Evolutionary conservation across 306 rosid species (phyloP).

Genomic region (Rosa rugosa): DNA sequence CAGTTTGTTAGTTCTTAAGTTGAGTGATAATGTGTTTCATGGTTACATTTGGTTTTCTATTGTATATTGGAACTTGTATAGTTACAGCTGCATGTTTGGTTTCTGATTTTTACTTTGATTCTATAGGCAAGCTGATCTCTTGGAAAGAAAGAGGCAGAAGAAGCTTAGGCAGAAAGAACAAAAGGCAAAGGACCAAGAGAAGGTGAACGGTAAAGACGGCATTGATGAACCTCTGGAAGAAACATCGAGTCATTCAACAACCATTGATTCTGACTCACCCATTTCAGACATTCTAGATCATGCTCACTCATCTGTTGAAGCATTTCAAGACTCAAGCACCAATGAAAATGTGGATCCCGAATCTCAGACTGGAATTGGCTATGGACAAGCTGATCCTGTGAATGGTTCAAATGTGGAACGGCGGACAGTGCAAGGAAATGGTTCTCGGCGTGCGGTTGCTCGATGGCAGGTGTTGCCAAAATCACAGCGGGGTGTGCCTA

Average conservation of each 20-base stretch:
- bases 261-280: constrained; percentile 36
- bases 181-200: constrained; percentile 58
- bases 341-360: constrained; percentile 39
- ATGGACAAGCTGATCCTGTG: constrained; percentile 26
- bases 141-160: constrained; percentile 74
- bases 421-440: constrained; percentile 33
- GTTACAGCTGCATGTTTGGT: constrained; percentile 17
- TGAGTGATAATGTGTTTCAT: not conserved
- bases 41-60: not conserved
- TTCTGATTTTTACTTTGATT: constrained; percentile 21
- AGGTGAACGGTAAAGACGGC: constrained; percentile 34
- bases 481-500: constrained; percentile 36
- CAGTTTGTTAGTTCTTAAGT: not conserved
- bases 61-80: too few species aligned
- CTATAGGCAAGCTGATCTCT: constrained; percentile 65
- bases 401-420: constrained; percentile 47
- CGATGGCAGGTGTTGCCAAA: constrained; percentile 46
- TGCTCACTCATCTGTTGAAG: constrained; percentile 29
- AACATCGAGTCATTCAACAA: constrained; percentile 39
- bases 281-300: constrained; percentile 35
- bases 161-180: constrained; percentile 81
- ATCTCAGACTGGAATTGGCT: constrained; percentile 29
- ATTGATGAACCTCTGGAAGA: constrained; percentile 37
- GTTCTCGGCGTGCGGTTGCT: constrained; percentile 29
- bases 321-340: constrained; percentile 35